Evolutionary conservation across 352 stramenopile species (phyloP).

Genomic region (Phytophthora sp.): DNA sequence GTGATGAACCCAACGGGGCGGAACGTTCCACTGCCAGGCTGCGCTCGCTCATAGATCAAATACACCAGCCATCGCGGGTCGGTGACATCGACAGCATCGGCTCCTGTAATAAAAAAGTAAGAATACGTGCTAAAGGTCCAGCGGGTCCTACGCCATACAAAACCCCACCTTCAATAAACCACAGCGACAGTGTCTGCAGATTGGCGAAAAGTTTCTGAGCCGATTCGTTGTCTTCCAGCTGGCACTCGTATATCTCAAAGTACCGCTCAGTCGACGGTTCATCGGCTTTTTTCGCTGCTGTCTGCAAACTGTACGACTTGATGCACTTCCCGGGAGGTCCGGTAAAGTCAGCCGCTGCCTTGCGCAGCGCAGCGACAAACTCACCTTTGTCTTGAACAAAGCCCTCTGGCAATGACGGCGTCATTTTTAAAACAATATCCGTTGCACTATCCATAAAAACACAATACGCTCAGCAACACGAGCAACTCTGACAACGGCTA

Average conservation of each 20-base stretch:
- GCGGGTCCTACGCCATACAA: no score
- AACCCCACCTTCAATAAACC: slow-evolving; percentile 84
- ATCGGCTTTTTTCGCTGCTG: slow-evolving; percentile 3
- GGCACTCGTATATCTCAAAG: slow-evolving; percentile 80
- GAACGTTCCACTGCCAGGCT: slow-evolving; percentile 25
- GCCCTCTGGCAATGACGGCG: slow-evolving; percentile 44
- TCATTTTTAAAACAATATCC: slow-evolving; percentile 59
- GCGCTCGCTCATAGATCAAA: slow-evolving; percentile 66
- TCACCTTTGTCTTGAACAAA: slow-evolving; percentile 53
- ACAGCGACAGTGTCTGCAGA: slow-evolving; percentile 76
- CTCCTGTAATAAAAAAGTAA: slow-evolving; percentile 47
- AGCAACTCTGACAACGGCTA: background rate
- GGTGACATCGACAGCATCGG: slow-evolving; percentile 72
- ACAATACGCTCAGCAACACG: background rate
- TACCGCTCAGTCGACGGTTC: slow-evolving; percentile 13
- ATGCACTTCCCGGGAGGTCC: slow-evolving; percentile 51
- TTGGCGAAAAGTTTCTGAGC: slow-evolving; percentile 68
- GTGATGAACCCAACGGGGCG: slow-evolving; percentile 74
- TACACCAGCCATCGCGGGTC: slow-evolving; percentile 84
- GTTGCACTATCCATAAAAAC: slow-evolving; percentile 41
- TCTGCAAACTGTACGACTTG: slow-evolving; percentile 42
- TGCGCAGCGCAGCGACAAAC: slow-evolving; percentile 39
- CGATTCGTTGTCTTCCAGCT: slow-evolving; percentile 55
- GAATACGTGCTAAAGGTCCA: no score
- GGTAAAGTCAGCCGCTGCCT: slow-evolving; percentile 34